These are phyloP conservation scores for Calonectria hongkongensis DNA, from an alignment of 2,329 filamentous ascomycete species.

Conservation along the genomic window DNA sequence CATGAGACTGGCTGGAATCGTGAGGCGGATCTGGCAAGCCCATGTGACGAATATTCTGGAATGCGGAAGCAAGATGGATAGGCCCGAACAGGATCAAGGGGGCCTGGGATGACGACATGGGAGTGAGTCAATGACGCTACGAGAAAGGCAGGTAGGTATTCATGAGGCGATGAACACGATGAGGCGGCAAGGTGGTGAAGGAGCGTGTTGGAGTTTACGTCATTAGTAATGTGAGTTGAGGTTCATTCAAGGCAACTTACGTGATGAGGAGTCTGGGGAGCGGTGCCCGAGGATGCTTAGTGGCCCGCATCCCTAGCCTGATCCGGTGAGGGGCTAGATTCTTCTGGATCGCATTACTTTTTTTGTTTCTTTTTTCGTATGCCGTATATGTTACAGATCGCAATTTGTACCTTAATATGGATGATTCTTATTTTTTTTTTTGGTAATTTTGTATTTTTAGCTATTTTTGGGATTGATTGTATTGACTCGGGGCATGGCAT, in stretches of 20 bases:
- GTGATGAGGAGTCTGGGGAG: constrained; percentile 7
- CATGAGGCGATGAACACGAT: background rate
- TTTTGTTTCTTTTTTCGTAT: constrained; percentile 10
- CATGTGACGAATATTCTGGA: constrained; percentile 13
- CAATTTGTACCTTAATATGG: constrained; percentile 3
- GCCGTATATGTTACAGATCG: background rate
- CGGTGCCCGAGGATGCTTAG: constrained; percentile 12
- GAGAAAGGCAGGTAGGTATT: constrained; percentile 16
- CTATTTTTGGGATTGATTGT: background rate
- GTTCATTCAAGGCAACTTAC: constrained; percentile 23
- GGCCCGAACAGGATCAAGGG: background rate
- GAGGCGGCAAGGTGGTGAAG: background rate
- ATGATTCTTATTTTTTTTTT: background rate
- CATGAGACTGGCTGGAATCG: constrained; percentile 6
- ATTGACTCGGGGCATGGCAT: background rate
- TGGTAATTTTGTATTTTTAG: background rate
- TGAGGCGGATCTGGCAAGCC: background rate
- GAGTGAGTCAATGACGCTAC: constrained; percentile 17
- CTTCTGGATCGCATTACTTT: background rate
- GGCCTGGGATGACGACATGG: background rate
- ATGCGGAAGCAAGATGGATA: constrained; percentile 17
- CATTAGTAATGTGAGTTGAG: constrained; percentile 15
- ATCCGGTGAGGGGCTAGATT: background rate
- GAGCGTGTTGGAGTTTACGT: constrained; percentile 6
- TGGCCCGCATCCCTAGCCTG: constrained; percentile 2